phyloP scores from a whole-genome alignment of 2,329 filamentous ascomycete species.

The Pyrenophora teres region DNA sequence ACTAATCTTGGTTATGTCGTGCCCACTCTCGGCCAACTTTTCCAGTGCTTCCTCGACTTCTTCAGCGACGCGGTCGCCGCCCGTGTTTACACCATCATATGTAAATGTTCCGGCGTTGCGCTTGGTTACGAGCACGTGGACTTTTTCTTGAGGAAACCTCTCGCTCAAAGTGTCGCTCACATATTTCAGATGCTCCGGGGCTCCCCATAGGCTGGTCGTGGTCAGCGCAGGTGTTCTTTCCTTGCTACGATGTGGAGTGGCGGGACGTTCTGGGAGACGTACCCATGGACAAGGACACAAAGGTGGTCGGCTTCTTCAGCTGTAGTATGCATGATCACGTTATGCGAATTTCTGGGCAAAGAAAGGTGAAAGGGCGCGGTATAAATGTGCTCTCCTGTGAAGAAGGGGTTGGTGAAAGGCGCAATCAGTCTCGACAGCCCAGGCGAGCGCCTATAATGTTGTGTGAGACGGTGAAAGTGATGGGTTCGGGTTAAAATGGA shows the following conservation, averaged over 20 bases:
- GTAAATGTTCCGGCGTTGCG: slow-evolving; percentile 73
- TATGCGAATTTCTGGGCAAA: too few species aligned
- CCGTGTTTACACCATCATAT: slow-evolving; percentile 70
- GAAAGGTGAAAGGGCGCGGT: neutral
- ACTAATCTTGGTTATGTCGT: slow-evolving; percentile 79
- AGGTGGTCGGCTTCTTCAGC: slow-evolving; percentile 63
- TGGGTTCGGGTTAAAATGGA: neutral
- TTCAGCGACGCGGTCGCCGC: slow-evolving; percentile 67
- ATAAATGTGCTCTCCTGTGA: slow-evolving; percentile 19
- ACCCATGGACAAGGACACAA: slow-evolving; percentile 78
- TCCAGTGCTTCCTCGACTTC: slow-evolving; percentile 66
- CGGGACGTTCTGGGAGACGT: slow-evolving; percentile 41
- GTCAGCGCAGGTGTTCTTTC: slow-evolving; percentile 18
- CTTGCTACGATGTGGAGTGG: slow-evolving; percentile 3
- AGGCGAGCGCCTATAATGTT: neutral
- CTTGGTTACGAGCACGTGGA: slow-evolving; percentile 73
- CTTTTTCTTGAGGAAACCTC: slow-evolving; percentile 63
- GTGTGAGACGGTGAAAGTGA: neutral
- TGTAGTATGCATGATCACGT: neutral
- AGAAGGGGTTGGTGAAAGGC: slow-evolving; percentile 26
- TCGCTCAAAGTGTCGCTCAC: slow-evolving; percentile 69
- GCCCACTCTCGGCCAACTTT: slow-evolving; percentile 62
- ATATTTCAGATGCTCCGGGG: slow-evolving; percentile 72
- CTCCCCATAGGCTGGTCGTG: slow-evolving; percentile 71
- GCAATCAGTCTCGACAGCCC: slow-evolving; percentile 8